Evolutionary conservation across 2,329 filamentous ascomycete species (phyloP).

Genomic region (Monilinia aucupariae): DNA sequence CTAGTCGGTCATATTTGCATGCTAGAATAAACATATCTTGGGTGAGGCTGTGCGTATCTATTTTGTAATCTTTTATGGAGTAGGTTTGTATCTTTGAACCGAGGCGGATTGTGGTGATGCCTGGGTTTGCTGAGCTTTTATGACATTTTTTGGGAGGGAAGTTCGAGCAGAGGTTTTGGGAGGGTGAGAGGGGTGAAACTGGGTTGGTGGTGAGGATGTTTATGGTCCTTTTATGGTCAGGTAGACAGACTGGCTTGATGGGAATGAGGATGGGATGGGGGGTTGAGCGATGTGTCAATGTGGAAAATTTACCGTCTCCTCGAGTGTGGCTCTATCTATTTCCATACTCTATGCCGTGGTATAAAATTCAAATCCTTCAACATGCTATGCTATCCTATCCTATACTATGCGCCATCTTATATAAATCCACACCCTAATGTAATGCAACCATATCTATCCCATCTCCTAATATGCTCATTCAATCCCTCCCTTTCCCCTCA

Average conservation of each 20-base stretch:
- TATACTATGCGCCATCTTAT: not conserved
- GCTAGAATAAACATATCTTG: slow-evolving; percentile 25
- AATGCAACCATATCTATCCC: not conserved
- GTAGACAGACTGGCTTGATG: too few relatives aligned
- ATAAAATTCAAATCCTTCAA: too few relatives aligned
- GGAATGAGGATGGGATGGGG: not conserved
- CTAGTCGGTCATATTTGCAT: slow-evolving; percentile 33
- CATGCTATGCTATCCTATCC: slow-evolving; percentile 1
- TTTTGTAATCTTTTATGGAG: not conserved
- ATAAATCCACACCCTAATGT: not conserved
- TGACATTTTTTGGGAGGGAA: not conserved
- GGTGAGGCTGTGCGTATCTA: slow-evolving; percentile 9
- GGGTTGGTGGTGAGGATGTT: too few relatives aligned
- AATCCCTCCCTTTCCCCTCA: not conserved
- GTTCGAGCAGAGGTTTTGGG: not conserved
- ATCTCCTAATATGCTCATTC: not conserved
- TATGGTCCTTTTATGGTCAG: too few relatives aligned
- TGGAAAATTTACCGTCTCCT: not conserved
- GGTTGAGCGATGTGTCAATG: not conserved
- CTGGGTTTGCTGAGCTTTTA: slow-evolving; percentile 15
- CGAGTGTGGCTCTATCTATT: not conserved
- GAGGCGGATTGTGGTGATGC: slow-evolving; percentile 1
- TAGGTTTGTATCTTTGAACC: too few relatives aligned
- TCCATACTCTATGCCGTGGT: not conserved
- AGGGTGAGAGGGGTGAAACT: too few relatives aligned